Evolutionary conservation across 2,329 filamentous ascomycete species (phyloP).

Genomic region (Aspergillus glaucus): DNA sequence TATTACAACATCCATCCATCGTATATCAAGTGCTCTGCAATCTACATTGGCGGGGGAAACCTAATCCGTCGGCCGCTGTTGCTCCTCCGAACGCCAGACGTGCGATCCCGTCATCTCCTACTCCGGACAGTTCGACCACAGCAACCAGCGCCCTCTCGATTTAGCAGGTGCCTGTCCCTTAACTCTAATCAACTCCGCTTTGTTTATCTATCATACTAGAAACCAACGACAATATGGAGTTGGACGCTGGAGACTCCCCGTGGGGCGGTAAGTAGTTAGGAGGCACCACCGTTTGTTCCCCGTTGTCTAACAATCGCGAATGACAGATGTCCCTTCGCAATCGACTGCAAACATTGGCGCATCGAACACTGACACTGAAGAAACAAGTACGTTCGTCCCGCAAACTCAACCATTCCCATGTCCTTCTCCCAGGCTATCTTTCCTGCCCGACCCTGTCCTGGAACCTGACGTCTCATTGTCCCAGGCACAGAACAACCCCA

Average conservation of each 20-base stretch:
- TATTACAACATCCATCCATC: too few species aligned
- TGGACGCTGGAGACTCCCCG: slow-evolving; percentile 42
- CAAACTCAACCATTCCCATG: background rate
- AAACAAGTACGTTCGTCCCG: slow-evolving; percentile 21
- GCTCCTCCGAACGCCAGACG: background rate
- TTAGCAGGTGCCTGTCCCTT: too few species aligned
- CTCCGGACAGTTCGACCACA: background rate
- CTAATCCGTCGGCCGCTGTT: slow-evolving; percentile 4
- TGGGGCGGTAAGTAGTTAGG: slow-evolving; percentile 41
- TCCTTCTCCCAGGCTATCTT: background rate
- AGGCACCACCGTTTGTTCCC: background rate
- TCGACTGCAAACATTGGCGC: slow-evolving; percentile 24
- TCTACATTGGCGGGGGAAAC: slow-evolving; percentile 6
- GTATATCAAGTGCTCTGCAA: too few species aligned
- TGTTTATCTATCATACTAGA: background rate
- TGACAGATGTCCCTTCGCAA: slow-evolving; percentile 42
- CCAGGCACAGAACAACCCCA: slow-evolving; percentile 25
- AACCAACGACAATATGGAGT: slow-evolving; percentile 28
- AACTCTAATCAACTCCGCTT: background rate
- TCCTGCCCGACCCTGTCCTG: background rate
- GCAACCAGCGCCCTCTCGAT: too few species aligned
- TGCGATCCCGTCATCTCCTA: slow-evolving; percentile 9
- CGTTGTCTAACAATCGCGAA: background rate
- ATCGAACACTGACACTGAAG: slow-evolving; percentile 23
- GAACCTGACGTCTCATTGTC: background rate